Base-by-base conservation (phyloP, 768 basidiomycete genomes). In the Cyclocybe cylindracea region DNA sequence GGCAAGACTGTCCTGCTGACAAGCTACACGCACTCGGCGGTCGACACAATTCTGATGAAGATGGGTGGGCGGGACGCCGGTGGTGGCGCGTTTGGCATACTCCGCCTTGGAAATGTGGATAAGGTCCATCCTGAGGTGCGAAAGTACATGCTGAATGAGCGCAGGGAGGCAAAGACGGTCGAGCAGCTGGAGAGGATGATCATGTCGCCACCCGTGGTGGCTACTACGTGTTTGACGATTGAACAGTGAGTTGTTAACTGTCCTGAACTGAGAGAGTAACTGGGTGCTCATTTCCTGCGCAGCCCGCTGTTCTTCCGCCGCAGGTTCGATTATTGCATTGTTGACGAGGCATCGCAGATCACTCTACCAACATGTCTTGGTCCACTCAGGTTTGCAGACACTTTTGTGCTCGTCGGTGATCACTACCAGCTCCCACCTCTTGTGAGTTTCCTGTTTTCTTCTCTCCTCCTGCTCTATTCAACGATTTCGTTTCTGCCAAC, bases 341-440 rank as follows among this genome's bases (percentile, higher is more conserved):
- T 99, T 13, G 97, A 98, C 55, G 97, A 99, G 66, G 97, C 97
- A 0, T 98, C 97, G 0, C 96, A 98, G 65, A 94, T 98, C 56
- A 98, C 97, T 0, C 70, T 98, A 1, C 97, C 97, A 0, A 96
- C 94, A 0, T 98, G 94, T 61, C 75, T 98, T 1, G 97, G 97
- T 5, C 97, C 97, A 0, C 73, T 98, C 3, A 85, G 94, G 1
- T 91, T 87, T 61, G 94, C 95, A 2, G 82, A 94, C 45, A 91
- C 79, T 38, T 99, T 98, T 58, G 83, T 98, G 4, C 85, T 98
- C 10, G 96, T 98, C 13, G 97, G 97, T 6, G 97, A 98, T 64
- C 97, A 99, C 70, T 93, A 89, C 72, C 97, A 99, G 62, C 83
- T 99, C 2, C 96, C 96, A 8, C 97, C 97, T 0, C 79, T 98